Evolutionary conservation across 371 early-diverging fungal genomes (phyloP), one percentile per base, ranked within the genome.

Genomic region (Apophysomyces ossiformis): DNA sequence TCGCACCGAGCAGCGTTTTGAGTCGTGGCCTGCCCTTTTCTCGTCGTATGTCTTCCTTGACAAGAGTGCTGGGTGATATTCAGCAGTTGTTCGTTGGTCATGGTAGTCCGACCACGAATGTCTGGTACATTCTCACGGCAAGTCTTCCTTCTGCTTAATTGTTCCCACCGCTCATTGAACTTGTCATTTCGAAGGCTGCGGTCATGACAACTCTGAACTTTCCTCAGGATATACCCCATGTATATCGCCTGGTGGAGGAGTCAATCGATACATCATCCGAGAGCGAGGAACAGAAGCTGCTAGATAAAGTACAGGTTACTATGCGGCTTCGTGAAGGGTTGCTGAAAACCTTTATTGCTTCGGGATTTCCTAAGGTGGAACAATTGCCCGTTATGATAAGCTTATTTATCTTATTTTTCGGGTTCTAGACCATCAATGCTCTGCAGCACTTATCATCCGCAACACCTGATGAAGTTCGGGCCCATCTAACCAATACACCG

Each of bases 341-440:
- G 35, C 57, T 81, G 15, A 81, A 81, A 47, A 68, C 72, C 2
- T 71, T 68, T 61, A 64, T 76, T 37, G 66, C 72, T 26, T 60
- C 64, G n/a, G 81, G 81, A 15, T 80, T 77, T 39, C 81, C 81
- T 36, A 73, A 73, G 45, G 81, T 80, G 64, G 37, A 46, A 11
- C 26, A 12, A 12, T 21, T 13, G 0, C 47, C 38, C 43, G 21
- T 12, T 12, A 12, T 18, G 16, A 54, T 7, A 38, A 36, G 60
- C 37, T n/a, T 44, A 6, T 15, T 16, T 12, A 57, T 58, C 56
- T 16, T 11, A 37, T 37, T 11, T 13, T 26, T 26, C 32, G 32
- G n/a, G 54, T 21, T 50, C 11, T 57, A 81, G 81, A 63, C 77
- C 2, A 80, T 81, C 57, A 77, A 77, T 70, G 63, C 69, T 15